Evolutionary conservation across 2,329 filamentous ascomycete genomes (phyloP).

Genomic region (Botrytis fragariae): DNA sequence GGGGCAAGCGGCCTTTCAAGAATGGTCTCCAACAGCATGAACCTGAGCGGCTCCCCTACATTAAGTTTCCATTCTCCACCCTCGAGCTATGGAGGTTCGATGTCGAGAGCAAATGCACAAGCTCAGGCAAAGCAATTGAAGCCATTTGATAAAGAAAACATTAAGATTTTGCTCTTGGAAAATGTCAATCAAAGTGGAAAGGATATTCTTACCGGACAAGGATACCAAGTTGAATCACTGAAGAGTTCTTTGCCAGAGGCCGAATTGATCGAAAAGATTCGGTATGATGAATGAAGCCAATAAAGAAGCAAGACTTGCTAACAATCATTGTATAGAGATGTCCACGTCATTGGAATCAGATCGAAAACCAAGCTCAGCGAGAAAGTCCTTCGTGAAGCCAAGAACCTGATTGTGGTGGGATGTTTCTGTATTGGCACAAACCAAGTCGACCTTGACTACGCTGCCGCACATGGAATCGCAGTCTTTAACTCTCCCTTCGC

Average conservation of each 20-base stretch:
- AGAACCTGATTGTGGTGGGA: conserved; percentile 91
- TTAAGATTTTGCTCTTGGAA: conserved; percentile 93
- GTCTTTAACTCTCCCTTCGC: conserved; percentile 99
- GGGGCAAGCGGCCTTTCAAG: conserved; percentile 40
- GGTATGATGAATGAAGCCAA: conserved; percentile 47
- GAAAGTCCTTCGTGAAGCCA: conserved; percentile 80
- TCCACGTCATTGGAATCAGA: conserved; percentile 96
- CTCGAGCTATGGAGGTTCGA: conserved; percentile 53
- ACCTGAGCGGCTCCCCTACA: conserved; percentile 63
- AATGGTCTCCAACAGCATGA: conserved; percentile 57
- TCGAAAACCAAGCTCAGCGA: conserved; percentile 95
- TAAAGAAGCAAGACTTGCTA: conserved; percentile 19
- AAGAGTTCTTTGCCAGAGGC: conserved; percentile 91
- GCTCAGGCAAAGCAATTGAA: conserved; percentile 73
- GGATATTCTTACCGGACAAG: conserved; percentile 78
- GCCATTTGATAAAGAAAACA: conserved; percentile 91
- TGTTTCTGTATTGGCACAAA: conserved; percentile 99
- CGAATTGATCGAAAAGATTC: conserved; percentile 94
- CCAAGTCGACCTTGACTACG: conserved; percentile 83
- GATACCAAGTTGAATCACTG: conserved; percentile 91
- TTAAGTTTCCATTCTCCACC: conserved; percentile 72
- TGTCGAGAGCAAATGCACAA: conserved; percentile 41
- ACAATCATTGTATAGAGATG: conserved; percentile 58
- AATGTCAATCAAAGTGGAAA: conserved; percentile 92
- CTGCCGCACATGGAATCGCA: conserved; percentile 81